Conservation (phyloP, 306 rosid species). For the Urtica urens region DNA sequence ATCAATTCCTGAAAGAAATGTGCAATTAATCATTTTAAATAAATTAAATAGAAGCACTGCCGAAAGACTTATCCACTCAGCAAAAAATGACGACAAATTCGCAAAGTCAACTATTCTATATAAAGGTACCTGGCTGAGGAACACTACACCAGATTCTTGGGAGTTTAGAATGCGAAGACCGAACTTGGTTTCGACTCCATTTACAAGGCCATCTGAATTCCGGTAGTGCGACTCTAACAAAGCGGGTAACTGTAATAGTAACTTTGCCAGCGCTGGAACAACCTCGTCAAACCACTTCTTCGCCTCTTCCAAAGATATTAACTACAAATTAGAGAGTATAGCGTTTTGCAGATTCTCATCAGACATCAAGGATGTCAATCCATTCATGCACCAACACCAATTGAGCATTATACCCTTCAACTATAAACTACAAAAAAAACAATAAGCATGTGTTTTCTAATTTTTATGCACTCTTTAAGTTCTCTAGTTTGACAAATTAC, state of each 20-base stretch:
- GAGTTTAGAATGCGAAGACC: slow-evolving; percentile 63
- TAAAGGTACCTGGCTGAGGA: slow-evolving; percentile 62
- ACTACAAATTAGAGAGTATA: slow-evolving; percentile 29
- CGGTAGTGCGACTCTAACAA: slow-evolving; percentile 66
- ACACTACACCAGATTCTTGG: slow-evolving; percentile 55
- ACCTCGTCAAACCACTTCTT: slow-evolving; percentile 57
- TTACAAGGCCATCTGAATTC: slow-evolving; percentile 24
- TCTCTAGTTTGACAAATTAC: no score
- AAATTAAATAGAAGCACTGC: not conserved
- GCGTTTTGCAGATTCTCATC: not conserved
- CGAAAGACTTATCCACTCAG: not conserved
- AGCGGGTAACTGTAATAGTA: slow-evolving; percentile 64
- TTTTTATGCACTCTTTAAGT: no score
- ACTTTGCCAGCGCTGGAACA: slow-evolving; percentile 55
- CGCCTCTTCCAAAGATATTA: slow-evolving; percentile 47
- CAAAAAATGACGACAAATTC: not conserved
- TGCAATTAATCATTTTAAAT: slow-evolving; percentile 2
- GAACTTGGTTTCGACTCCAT: slow-evolving; percentile 22
- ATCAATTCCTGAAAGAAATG: slow-evolving; percentile 57
- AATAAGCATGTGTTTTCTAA: no score
- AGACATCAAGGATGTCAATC: not conserved
- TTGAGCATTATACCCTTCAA: no score
- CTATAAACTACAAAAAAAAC: no score
- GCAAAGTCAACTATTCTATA: not conserved
- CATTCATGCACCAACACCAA: no score